These are phyloP conservation scores for Emmonsiellopsis sp. DNA, from an alignment of 2,329 filamentous ascomycete species.

Conservation along the genomic window DNA sequence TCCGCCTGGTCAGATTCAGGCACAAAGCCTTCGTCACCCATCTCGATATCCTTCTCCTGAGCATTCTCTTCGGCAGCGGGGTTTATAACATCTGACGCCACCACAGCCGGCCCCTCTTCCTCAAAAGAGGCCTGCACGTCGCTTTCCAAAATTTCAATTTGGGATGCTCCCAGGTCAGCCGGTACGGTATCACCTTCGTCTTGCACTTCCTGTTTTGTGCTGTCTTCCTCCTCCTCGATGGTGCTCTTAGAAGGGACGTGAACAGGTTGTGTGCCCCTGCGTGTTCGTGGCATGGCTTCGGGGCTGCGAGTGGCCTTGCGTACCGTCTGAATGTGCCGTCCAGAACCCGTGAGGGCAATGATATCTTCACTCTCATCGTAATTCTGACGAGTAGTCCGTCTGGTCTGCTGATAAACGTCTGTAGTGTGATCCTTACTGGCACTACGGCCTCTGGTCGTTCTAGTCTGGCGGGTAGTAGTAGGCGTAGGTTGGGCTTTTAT, in stretches of 20 bases:
- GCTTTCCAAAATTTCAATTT: conserved; percentile 34
- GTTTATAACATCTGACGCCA: conserved; percentile 7
- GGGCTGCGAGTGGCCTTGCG: conserved; percentile 46
- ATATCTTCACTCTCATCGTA: conserved; percentile 49
- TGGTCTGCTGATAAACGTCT: conserved; percentile 16
- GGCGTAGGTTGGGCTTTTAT: conserved; percentile 4
- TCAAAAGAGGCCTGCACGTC: conserved; percentile 27
- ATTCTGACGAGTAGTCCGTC: conserved; percentile 51
- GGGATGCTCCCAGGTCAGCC: conserved; percentile 20
- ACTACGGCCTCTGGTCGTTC: conserved; percentile 21
- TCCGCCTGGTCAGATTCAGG: conserved; percentile 34
- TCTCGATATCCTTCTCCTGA: conserved; percentile 24
- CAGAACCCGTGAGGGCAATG: conserved; percentile 49
- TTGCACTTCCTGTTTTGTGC: conserved; percentile 19
- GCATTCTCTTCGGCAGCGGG: conserved; percentile 7
- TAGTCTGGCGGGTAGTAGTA: conserved; percentile 13
- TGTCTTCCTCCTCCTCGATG: conserved; percentile 46
- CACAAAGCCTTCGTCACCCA: conserved; percentile 28
- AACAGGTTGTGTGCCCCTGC: conserved; percentile 8
- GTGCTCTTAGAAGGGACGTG: conserved; percentile 35
- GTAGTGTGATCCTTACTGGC: conserved; percentile 13
- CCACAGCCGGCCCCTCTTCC: conserved; percentile 18
- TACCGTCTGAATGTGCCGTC: conserved; percentile 46
- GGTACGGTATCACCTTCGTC: conserved; percentile 15
- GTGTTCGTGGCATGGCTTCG: conserved; percentile 12